Conservation (phyloP, 306 rosid genomes). For the Pyrus communis region DNA sequence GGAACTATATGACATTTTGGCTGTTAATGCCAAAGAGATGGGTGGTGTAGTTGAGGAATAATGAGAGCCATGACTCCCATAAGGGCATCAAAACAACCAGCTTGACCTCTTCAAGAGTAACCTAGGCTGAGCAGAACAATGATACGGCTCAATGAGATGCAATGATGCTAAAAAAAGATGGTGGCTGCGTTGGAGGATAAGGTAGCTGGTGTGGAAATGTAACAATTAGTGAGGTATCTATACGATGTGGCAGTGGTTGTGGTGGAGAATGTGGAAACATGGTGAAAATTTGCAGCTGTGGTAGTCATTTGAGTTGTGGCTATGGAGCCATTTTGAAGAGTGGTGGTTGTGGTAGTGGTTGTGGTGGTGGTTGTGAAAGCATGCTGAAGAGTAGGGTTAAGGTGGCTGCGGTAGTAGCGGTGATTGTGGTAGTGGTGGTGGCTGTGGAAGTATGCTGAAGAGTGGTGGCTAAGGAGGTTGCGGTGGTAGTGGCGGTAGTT, state of each 20-base stretch:
- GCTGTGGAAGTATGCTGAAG: slow-evolving; percentile 14
- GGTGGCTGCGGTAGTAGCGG: slow-evolving; percentile 14
- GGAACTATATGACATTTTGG: slow-evolving; percentile 40
- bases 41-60: slow-evolving; percentile 8
- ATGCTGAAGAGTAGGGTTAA: slow-evolving; percentile 27
- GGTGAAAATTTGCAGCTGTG: slow-evolving; percentile 10
- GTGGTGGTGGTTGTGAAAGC: slow-evolving; percentile 31
- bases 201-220: too few relatives aligned
- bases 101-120: slow-evolving; percentile 14
- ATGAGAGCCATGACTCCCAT: slow-evolving; percentile 13
- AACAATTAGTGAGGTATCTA: too few relatives aligned
- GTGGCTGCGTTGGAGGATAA: not conserved
- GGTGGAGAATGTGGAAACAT: slow-evolving; percentile 32
- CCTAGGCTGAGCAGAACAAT: slow-evolving; percentile 23
- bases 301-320: slow-evolving; percentile 16
- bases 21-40: slow-evolving; percentile 21
- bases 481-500: slow-evolving; percentile 27
- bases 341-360: slow-evolving; percentile 22
- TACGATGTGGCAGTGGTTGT: slow-evolving; percentile 22
- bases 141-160: slow-evolving; percentile 23
- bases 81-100: slow-evolving; percentile 10
- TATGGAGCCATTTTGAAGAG: slow-evolving; percentile 16
- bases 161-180: slow-evolving; percentile 26
- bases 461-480: slow-evolving; percentile 21
- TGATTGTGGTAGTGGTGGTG: slow-evolving; percentile 25